phyloP scores from a whole-genome alignment of 495 filamentous ascomycete species.

The Hypoxylon cercidicola region DNA sequence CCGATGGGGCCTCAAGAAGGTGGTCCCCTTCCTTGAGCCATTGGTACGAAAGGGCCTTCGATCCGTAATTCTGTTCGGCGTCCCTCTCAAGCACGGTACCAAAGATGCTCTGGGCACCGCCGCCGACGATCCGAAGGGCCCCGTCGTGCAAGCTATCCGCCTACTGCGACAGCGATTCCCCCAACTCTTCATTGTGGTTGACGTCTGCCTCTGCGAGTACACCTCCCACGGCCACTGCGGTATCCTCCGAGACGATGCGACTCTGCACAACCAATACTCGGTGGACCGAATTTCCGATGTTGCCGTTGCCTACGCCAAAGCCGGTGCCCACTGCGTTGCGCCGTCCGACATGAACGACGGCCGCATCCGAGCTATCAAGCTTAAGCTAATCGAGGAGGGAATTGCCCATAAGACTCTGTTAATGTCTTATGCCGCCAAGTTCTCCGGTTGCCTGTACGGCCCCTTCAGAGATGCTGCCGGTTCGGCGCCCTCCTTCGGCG shows the following conservation, averaged over 20 bases:
- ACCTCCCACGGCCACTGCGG: conserved; percentile 99
- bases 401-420: conserved; percentile 88
- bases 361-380: conserved; percentile 93
- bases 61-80: conserved; percentile 95
- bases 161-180: conserved; percentile 86
- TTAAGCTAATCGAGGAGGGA: conserved; percentile 91
- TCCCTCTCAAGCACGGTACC: conserved; percentile 77
- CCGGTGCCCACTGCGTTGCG: conserved; percentile 95
- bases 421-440: conserved; percentile 98
- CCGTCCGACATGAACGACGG: conserved; percentile 99
- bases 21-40: conserved; percentile 84
- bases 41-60: conserved; percentile 87
- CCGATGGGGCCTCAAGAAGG: conserved; percentile 85
- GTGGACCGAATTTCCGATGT: conserved; percentile 95
- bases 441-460: conserved; percentile 94
- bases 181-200: conserved; percentile 84
- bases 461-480: conserved; percentile 97
- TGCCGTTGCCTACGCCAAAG: conserved; percentile 89
- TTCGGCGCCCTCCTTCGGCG: conserved; percentile 90
- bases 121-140: conserved; percentile 91
- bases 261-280: conserved; percentile 88
- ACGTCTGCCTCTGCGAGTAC: conserved; percentile 98
- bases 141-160: conserved; percentile 86
- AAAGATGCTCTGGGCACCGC: conserved; percentile 95
- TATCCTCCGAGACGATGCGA: conserved; percentile 89